phyloP scores from a whole-genome alignment of 2,329 filamentous ascomycete species.

The Exophiala sp. region DNA sequence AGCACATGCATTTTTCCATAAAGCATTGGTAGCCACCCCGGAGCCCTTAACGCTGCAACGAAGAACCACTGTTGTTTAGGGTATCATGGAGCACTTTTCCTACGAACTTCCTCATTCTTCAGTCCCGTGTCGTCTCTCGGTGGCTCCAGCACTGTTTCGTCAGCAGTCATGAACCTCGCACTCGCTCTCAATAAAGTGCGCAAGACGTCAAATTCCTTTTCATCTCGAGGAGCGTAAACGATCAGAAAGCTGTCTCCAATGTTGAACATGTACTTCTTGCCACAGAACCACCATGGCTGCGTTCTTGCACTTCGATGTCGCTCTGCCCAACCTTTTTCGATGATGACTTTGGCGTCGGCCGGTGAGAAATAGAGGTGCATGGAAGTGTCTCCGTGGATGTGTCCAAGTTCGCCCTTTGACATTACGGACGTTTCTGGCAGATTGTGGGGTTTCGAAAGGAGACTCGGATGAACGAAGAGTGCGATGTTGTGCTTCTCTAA shows the following conservation, averaged over 20 bases:
- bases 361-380: conserved; percentile 80
- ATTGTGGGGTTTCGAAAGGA: conserved; percentile 12
- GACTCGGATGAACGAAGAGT: conserved; percentile 19
- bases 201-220: conserved; percentile 65
- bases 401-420: conserved; percentile 71
- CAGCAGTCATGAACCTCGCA: conserved; percentile 21
- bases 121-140: conserved; percentile 1
- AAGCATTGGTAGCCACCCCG: too few species aligned
- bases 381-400: conserved; percentile 73
- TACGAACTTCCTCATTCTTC: not conserved
- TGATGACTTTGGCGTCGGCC: conserved; percentile 67
- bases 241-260: conserved; percentile 49
- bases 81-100: not conserved
- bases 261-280: conserved; percentile 19
- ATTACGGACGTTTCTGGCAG: conserved; percentile 52
- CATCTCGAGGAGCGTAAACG: conserved; percentile 73
- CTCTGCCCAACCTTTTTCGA: conserved; percentile 77
- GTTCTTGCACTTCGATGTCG: conserved; percentile 54
- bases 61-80: too few species aligned
- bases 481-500: conserved; percentile 20
- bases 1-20: too few species aligned
- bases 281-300: conserved; percentile 62
- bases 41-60: too few species aligned
- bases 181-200: conserved; percentile 18
- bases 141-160: conserved; percentile 11